Evolutionary conservation across 1,284 basidiomycete genomes (phyloP).

Genomic region (Sutorius eximius): DNA sequence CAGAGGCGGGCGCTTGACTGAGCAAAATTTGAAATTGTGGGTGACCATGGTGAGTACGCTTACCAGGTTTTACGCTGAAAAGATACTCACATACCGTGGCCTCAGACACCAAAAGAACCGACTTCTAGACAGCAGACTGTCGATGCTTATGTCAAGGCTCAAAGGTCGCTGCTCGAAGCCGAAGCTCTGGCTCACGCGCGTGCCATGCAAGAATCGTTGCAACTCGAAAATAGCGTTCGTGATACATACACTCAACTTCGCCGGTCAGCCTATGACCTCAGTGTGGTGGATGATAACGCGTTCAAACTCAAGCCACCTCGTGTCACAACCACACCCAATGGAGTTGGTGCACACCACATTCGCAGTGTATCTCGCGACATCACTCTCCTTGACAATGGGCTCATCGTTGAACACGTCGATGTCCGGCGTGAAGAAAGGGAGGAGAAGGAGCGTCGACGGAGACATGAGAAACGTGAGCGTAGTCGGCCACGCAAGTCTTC

Average conservation of each 20-base stretch:
- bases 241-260: slow-evolving; percentile 76
- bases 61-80: slow-evolving; percentile 9
- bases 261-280: slow-evolving; percentile 70
- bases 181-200: slow-evolving; percentile 72
- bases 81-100: neutral
- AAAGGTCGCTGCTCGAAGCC: slow-evolving; percentile 69
- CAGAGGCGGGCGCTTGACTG: slow-evolving; percentile 70
- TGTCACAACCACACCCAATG: slow-evolving; percentile 41
- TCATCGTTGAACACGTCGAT: slow-evolving; percentile 84
- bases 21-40: slow-evolving; percentile 85
- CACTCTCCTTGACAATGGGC: slow-evolving; percentile 79
- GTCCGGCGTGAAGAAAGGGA: slow-evolving; percentile 78
- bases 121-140: slow-evolving; percentile 73
- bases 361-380: slow-evolving; percentile 65
- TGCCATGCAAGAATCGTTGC: slow-evolving; percentile 73
- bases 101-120: slow-evolving; percentile 77
- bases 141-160: slow-evolving; percentile 67
- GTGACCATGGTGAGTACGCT: slow-evolving; percentile 69
- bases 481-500: slow-evolving; percentile 70
- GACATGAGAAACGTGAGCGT: slow-evolving; percentile 58
- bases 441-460: slow-evolving; percentile 61
- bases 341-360: slow-evolving; percentile 39
- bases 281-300: slow-evolving; percentile 51
- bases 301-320: slow-evolving; percentile 67
- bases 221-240: slow-evolving; percentile 70